Conservation (phyloP, 23 red algal genomes). For the Gracilaria domingensis region DNA sequence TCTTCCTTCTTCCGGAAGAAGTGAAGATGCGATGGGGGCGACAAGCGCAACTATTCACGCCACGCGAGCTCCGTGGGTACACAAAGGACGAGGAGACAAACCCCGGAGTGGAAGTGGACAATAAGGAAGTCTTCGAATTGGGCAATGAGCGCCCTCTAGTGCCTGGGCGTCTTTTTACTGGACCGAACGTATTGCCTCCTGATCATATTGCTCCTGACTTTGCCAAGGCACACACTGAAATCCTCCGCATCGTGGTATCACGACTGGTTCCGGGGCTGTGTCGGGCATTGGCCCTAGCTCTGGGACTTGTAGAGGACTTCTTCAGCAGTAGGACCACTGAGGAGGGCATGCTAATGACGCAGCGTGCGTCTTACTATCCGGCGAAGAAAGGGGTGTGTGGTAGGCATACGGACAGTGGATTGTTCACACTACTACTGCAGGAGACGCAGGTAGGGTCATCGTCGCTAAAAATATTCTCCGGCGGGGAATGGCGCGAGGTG, state of each 20-base stretch:
- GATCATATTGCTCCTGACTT: conserved; percentile 7
- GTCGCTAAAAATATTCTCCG: neutral
- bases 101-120: neutral
- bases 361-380: conserved; percentile 4
- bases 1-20: conserved; percentile 8
- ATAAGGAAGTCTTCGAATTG: conserved; percentile 7
- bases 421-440: conserved; percentile 2
- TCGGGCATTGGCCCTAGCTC: conserved; percentile 1
- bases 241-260: neutral
- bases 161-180: neutral
- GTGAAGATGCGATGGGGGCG: neutral
- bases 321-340: neutral
- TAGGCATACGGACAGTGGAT: conserved; percentile 22
- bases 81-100: neutral
- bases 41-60: neutral
- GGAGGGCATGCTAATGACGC: neutral
- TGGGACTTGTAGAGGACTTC: conserved; percentile 2
- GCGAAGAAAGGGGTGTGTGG: neutral
- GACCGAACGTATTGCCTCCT: conserved; percentile 11
- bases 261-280: conserved; percentile 9
- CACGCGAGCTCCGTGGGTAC: neutral
- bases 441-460: neutral
- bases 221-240: neutral
- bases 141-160: neutral
- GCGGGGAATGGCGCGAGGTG: neutral